phyloP scores from a whole-genome alignment of 2,329 filamentous ascomycete genomes.

The Elsinoe australis region DNA sequence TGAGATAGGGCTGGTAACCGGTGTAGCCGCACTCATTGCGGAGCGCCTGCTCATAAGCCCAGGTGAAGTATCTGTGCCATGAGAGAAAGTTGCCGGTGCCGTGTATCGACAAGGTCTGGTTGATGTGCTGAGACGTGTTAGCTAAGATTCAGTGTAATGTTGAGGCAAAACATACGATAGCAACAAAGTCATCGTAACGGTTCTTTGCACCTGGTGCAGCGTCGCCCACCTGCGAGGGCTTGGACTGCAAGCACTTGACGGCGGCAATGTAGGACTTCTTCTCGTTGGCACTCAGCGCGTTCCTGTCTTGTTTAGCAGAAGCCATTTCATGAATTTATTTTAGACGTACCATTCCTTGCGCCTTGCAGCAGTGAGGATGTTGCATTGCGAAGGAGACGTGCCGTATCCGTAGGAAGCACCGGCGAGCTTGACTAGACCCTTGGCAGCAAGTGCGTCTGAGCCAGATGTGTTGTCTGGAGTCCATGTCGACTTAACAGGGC shows the following conservation, averaged over 20 bases:
- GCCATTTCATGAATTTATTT: not conserved
- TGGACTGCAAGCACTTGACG: slow-evolving; percentile 27
- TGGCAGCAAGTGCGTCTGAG: slow-evolving; percentile 23
- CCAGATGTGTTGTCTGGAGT: slow-evolving; percentile 24
- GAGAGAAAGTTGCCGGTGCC: slow-evolving; percentile 22
- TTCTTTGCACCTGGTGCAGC: slow-evolving; percentile 24
- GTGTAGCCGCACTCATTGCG: slow-evolving; percentile 38
- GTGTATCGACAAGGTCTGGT: slow-evolving; percentile 25
- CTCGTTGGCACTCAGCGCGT: slow-evolving; percentile 22
- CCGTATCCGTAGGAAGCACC: not conserved
- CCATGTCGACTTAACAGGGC: not conserved
- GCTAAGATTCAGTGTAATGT: not conserved
- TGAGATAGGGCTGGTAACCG: slow-evolving; percentile 43
- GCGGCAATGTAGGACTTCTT: slow-evolving; percentile 29
- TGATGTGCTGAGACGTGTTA: slow-evolving; percentile 21
- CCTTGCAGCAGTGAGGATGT: slow-evolving; percentile 21
- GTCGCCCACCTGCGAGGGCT: slow-evolving; percentile 22
- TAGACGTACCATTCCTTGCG: slow-evolving; percentile 12
- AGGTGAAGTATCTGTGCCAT: slow-evolving; percentile 39
- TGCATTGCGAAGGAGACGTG: slow-evolving; percentile 1
- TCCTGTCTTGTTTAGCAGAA: slow-evolving; percentile 7
- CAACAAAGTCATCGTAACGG: slow-evolving; percentile 29
- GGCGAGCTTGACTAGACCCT: slow-evolving; percentile 26
- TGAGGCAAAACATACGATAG: slow-evolving; percentile 13
- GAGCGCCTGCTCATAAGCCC: slow-evolving; percentile 37